Conservation (phyloP, 805 yeast genomes). For the Candida odintsovae region DNA sequence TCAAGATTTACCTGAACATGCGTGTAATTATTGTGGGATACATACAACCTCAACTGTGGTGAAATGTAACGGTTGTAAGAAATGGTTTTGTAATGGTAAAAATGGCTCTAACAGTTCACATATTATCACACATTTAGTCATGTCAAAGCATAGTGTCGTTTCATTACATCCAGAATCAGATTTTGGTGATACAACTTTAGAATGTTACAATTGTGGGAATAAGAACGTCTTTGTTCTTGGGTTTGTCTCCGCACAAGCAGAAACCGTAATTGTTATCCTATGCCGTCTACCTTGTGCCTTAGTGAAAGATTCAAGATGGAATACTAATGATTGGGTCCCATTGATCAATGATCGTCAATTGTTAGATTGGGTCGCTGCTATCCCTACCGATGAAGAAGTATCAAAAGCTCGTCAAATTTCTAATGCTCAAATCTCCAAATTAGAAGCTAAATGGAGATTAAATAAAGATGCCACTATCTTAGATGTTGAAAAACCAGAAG, state of each 20-base stretch:
- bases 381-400: constrained; percentile 60
- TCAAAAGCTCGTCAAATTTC: constrained; percentile 51
- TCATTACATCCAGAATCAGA: constrained; percentile 75
- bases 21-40: constrained; percentile 71
- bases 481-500: constrained; percentile 51
- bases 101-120: constrained; percentile 61
- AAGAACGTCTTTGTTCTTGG: constrained; percentile 78
- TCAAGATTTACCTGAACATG: constrained; percentile 30
- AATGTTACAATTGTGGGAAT: constrained; percentile 87
- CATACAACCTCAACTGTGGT: constrained; percentile 60
- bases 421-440: constrained; percentile 56
- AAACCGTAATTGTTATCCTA: constrained; percentile 77
- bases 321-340: constrained; percentile 81
- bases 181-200: constrained; percentile 80
- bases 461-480: constrained; percentile 66
- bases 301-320: constrained; percentile 74
- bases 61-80: constrained; percentile 68
- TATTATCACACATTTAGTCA: constrained; percentile 77
- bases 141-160: constrained; percentile 71
- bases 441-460: constrained; percentile 79
- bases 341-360: constrained; percentile 75
- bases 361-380: constrained; percentile 74
- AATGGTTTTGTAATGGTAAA: constrained; percentile 87
- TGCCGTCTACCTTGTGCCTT: constrained; percentile 90
- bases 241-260: constrained; percentile 80